Evolutionary conservation across 1,139 yeast genomes (phyloP), one percentile per base, ranked within the genome.

Genomic region (Debaryomyces sp.): DNA sequence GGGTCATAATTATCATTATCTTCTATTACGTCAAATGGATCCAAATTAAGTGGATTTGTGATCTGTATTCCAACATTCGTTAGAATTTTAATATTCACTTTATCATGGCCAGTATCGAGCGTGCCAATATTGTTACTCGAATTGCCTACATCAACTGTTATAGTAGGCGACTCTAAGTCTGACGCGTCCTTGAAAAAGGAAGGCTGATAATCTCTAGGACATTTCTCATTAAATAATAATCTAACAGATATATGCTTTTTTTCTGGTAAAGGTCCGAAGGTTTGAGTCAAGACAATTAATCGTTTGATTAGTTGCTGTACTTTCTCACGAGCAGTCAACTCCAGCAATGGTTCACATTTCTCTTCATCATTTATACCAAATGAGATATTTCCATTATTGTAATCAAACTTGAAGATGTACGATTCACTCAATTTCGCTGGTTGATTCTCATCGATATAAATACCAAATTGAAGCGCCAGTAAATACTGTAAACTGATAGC

Each of bases 211-310:
- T 67, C 62, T 1, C 49, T 45, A 2, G 85, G 84, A 33, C 81
- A 73, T 2, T 46, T 50, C 4, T 78, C 79, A 50, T 75, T 79
- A 55, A 75, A 81, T 52, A 79, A 50, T 46, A 83, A 61, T 50
- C 80, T 69, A 67, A 82, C 68, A 0, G 78, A 66, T 33, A 80
- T 56, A 45, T 55, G 73, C 46, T 79, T 71, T 44, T 73, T 64
- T 2, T 63, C 60, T 1, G 85, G 85, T 33, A 81, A 58, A 0
- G 80, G 73, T 21, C 79, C 75, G 30, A 82, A 64, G 0, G 77
- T 65, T 58, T 82, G 86, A 0, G 85, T 79, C n/a, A 77, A 61
- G 1, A 80, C 66, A 24, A 82, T 77, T 46, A 82, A 70, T 49
- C 78, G 64, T 55, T 73, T 72, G 68, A 82, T 71, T 45, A 81